Evolutionary conservation across 148 eudicot genomes (phyloP), one percentile per base, ranked within the genome.

Genomic region (Arbutus unedo): DNA sequence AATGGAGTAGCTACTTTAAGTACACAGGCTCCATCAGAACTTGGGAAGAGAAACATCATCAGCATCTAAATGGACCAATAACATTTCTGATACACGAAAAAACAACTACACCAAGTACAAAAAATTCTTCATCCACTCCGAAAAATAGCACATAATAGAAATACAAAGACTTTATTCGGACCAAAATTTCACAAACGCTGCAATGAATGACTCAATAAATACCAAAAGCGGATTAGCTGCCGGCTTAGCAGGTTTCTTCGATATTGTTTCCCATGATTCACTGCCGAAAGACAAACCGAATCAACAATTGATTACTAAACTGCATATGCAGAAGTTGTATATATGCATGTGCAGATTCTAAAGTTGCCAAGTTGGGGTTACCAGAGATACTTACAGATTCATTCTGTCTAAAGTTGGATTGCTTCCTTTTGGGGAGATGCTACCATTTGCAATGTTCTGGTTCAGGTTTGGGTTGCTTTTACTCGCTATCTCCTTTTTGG

Each of bases 171-270:
- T 81, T 83, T 89, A 88, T 44, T 87, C 88, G 25, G 91, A 87
- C 94, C 90, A 92, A 77, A 92, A 89, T 80, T 90, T 92, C 89
- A 87, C 82, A 41, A 94, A 89, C 13, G 89, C 90, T 45, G 88
- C 76, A 50, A 91, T 82, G 50, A 88, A 85, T n/a, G 94, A 78
- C 80, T 90, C 88, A 8, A 94, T 8, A 47, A 91, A 79, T 11
- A 90, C 85, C 67, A 90, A 23, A 23, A 92, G 82, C 4, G 92
- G 89, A 82, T 91, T 92, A n/a, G 76, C 62, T 84, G 88, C 92
- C 21, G 82, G 86, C 74, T 80, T 79, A 43, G 77, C 62, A 44
- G 91, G 81, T 82, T 80, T 85, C 74, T 81, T 84, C 41, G 89
- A 82, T 60, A 82, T 19, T 19, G 81, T 83, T 84, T 88, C 87